Conservation (phyloP, 1,284 basidiomycete species). For the Prillingera fragicola region DNA sequence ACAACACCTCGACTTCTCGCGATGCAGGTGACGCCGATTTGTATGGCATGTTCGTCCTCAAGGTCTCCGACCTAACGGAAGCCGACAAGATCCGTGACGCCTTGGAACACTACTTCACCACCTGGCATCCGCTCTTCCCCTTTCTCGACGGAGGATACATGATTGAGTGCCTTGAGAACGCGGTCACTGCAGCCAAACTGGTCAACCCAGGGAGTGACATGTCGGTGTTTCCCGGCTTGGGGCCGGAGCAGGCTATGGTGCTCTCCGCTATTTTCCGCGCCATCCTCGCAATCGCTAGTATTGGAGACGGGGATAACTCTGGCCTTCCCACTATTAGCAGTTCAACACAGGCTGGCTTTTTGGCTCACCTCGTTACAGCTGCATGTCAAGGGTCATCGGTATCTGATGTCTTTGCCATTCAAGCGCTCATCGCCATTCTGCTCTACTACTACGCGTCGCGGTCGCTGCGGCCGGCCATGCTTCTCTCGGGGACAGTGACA, state of each 20-base stretch:
- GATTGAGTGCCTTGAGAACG: constrained; percentile 12
- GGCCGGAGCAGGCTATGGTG: constrained; percentile 12
- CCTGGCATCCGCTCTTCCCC: constrained; percentile 29
- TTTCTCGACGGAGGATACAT: constrained; percentile 23
- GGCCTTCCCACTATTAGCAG: neutral
- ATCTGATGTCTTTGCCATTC: constrained; percentile 23
- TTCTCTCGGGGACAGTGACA: constrained; percentile 16
- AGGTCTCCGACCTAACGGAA: constrained; percentile 5
- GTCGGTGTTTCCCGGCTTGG: constrained; percentile 10
- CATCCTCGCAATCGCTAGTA: constrained; percentile 7
- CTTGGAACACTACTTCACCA: constrained; percentile 21
- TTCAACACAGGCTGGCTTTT: constrained; percentile 7
- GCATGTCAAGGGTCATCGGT: constrained; percentile 16
- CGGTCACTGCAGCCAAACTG: constrained; percentile 4
- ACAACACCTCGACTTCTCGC: constrained; percentile 10
- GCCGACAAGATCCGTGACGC: constrained; percentile 5
- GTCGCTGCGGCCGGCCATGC: constrained; percentile 22
- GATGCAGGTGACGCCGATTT: too few species aligned
- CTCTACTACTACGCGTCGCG: constrained; percentile 18
- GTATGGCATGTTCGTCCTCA: constrained; percentile 9
- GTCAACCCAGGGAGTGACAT: neutral
- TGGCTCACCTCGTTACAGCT: constrained; percentile 11
- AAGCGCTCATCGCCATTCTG: constrained; percentile 18
- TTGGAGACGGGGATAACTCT: neutral
- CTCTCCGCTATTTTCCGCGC: constrained; percentile 16